A percentile compares a stretch with the other conserved stretches of the same genome.
These are phyloP conservation scores for Elongisporangium anandrum DNA, from an alignment of 352 stramenopile species.

Conservation along the genomic window DNA sequence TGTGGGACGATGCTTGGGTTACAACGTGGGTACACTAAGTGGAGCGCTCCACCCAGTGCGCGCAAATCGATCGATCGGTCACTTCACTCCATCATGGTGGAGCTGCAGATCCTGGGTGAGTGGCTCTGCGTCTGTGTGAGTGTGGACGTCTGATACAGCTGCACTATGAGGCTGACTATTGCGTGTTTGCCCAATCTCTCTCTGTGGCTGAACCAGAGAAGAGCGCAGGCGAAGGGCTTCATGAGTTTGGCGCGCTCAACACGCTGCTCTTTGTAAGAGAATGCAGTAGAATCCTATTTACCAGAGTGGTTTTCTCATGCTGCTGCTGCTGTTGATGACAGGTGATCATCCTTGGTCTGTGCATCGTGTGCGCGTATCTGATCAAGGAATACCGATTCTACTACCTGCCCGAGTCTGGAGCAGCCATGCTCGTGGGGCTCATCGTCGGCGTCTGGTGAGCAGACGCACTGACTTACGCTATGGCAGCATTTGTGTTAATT, in stretches of 20 bases:
- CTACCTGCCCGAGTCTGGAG: conserved; percentile 87
- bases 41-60: not conserved
- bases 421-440: conserved; percentile 89
- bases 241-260: conserved; percentile 86
- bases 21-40: not conserved
- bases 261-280: conserved; percentile 75
- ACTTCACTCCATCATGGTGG: not conserved
- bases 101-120: conserved; percentile 1
- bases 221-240: conserved; percentile 51
- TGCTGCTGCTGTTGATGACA: conserved; percentile 7
- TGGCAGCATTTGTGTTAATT: not conserved
- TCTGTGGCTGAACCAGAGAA: conserved; percentile 35
- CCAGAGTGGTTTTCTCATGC: not conserved
- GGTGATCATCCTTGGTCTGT: conserved; percentile 85
- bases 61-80: not conserved
- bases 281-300: not conserved
- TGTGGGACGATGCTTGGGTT: not conserved
- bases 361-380: conserved; percentile 89
- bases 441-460: conserved; percentile 75
- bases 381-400: conserved; percentile 90
- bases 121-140: not conserved
- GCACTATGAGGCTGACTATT: not conserved
- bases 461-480: not conserved
- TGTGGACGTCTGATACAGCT: not conserved
- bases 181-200: not conserved